Conservation (phyloP, 768 basidiomycete genomes). For the Naganishia antarctica region DNA sequence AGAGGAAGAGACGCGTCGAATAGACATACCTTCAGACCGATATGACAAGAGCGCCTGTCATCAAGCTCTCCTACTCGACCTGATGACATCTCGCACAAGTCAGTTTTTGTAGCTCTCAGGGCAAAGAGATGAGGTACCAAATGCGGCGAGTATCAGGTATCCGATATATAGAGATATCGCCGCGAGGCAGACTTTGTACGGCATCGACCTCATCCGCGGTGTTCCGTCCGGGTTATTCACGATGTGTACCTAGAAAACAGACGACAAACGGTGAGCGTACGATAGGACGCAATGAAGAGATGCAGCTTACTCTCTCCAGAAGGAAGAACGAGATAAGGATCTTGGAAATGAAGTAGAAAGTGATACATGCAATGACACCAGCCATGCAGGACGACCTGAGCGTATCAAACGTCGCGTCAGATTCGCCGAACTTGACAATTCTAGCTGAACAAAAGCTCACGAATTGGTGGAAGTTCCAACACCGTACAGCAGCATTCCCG, state of each 20-base stretch:
- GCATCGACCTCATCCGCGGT: background rate
- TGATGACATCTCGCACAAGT: background rate
- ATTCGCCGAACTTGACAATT: too few species aligned
- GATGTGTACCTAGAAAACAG: conserved; percentile 2
- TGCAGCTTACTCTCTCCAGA: conserved; percentile 1
- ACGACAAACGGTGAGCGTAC: too few species aligned
- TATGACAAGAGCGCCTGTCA: conserved; percentile 9
- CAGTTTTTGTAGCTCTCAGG: background rate
- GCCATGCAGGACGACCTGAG: conserved; percentile 5
- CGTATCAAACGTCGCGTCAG: too few species aligned
- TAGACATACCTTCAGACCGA: background rate
- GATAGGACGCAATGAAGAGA: too few species aligned
- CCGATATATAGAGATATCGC: conserved; percentile 5
- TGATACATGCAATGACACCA: conserved; percentile 1
- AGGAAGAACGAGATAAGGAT: conserved; percentile 11
- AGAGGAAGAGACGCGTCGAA: too few species aligned
- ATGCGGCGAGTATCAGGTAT: conserved; percentile 4
- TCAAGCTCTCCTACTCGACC: conserved; percentile 2
- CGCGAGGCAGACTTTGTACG: conserved; percentile 12
- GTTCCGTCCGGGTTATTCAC: conserved; percentile 13
- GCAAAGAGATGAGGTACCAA: background rate
- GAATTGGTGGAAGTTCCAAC: conserved; percentile 5
- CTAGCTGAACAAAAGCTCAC: background rate
- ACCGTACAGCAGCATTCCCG: background rate
- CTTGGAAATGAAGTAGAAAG: conserved; percentile 18